Conservation (phyloP, 1,284 basidiomycete genomes). For the Cystobasidium slooffiae region DNA sequence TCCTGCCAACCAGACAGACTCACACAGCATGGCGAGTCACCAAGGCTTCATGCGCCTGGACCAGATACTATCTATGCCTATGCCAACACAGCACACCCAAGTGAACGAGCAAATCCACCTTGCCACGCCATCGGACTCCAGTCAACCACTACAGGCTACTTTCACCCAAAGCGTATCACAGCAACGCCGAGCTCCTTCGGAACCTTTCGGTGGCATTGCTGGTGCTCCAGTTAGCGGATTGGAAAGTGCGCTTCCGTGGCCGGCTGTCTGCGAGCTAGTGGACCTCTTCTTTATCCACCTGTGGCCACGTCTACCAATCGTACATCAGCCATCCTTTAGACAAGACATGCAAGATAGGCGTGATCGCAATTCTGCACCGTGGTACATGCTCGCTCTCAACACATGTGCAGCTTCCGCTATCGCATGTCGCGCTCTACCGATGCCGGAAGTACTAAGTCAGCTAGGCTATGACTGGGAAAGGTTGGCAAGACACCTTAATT, state of each 20-base stretch:
- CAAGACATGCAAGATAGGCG: background rate
- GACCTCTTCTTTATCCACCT: conserved; percentile 11
- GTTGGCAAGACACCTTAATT: conserved; percentile 9
- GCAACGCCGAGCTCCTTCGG: background rate
- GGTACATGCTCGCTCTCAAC: conserved; percentile 19
- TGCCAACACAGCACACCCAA: too few relatives aligned
- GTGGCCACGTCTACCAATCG: conserved; percentile 9
- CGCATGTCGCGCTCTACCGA: background rate
- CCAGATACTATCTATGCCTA: too few relatives aligned
- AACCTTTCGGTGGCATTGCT: background rate
- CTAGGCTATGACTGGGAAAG: conserved; percentile 5
- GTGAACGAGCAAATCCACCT: too few relatives aligned
- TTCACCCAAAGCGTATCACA: background rate
- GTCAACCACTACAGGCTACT: too few relatives aligned
- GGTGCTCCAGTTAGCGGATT: background rate
- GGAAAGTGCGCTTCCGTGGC: background rate
- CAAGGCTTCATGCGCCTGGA: background rate
- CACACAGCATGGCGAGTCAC: background rate
- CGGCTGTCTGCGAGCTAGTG: background rate
- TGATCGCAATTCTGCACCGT: background rate
- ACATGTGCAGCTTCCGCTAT: conserved; percentile 20
- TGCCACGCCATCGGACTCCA: too few relatives aligned
- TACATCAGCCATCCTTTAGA: conserved; percentile 24
- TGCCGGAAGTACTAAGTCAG: background rate
- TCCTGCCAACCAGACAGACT: background rate